Percentiles rank a stretch among this genome's conserved stretches.
These are phyloP conservation scores for Pseudocercospora cruenta DNA, from an alignment of 2,329 filamentous ascomycete species.

Conservation along the genomic window DNA sequence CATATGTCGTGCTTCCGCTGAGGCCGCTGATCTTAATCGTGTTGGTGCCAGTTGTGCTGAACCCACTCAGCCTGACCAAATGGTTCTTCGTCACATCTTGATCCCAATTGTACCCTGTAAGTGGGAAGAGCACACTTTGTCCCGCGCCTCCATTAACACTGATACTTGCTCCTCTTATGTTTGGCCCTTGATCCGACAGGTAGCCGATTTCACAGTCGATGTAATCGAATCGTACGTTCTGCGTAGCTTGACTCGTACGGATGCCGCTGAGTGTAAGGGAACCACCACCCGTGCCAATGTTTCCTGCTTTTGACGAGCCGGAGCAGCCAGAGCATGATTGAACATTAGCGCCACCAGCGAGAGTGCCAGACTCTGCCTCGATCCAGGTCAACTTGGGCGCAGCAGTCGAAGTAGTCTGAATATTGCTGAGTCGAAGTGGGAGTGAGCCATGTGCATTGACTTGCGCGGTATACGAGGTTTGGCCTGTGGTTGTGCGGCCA, in stretches of 20 bases:
- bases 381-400: constrained; percentile 35
- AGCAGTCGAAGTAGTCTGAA: constrained; percentile 25
- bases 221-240: constrained; percentile 44
- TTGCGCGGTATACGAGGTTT: constrained; percentile 28
- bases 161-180: constrained; percentile 43
- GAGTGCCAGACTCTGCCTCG: constrained; percentile 37
- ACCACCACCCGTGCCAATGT: constrained; percentile 30
- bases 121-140: constrained; percentile 44
- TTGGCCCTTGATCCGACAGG: constrained; percentile 33
- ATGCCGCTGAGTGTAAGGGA: constrained; percentile 38
- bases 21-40: constrained; percentile 33
- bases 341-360: constrained; percentile 37
- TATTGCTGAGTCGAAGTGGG: constrained; percentile 41
- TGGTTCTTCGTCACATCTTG: constrained; percentile 34
- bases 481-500: constrained; percentile 21
- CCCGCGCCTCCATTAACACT: constrained; percentile 43
- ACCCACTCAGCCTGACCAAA: constrained; percentile 33
- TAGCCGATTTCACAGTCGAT: constrained; percentile 47
- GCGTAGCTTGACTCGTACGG: constrained; percentile 34
- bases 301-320: constrained; percentile 39
- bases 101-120: constrained; percentile 47
- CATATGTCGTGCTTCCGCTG: constrained; percentile 28
- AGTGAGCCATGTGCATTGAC: constrained; percentile 37
- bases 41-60: constrained; percentile 30
- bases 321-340: constrained; percentile 41